Percentiles rank a stretch among this genome's conserved stretches.
These are phyloP conservation scores for Trichoderma lentiforme DNA, from an alignment of 2,329 filamentous ascomycete genomes.

Conservation along the genomic window DNA sequence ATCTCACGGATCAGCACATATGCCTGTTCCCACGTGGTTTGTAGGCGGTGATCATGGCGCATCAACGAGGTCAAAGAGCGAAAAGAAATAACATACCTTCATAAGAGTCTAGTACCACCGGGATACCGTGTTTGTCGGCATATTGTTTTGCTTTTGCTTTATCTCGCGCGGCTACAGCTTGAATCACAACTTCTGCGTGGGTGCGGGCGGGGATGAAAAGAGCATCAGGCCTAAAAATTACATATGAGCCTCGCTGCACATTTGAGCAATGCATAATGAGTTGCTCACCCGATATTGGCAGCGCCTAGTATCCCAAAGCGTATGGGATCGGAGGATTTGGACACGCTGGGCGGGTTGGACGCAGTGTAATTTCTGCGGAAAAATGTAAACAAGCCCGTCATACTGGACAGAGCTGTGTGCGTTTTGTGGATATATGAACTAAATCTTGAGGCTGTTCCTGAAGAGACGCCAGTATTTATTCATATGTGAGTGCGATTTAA, in stretches of 20 bases:
- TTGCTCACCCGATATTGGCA: not conserved
- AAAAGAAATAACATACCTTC: not conserved
- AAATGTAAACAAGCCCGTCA: not conserved
- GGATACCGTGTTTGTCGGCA: not conserved
- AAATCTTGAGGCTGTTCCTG: not conserved
- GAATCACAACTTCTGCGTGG: not conserved
- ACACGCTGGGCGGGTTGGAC: not conserved
- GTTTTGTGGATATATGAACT: not conserved
- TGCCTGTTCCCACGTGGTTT: not conserved
- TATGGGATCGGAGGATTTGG: not conserved
- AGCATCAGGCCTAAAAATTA: not conserved
- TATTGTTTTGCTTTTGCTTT: not conserved
- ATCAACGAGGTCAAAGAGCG: not conserved
- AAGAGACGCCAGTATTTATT: not conserved
- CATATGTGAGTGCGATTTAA: not conserved
- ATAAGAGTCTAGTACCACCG: not conserved
- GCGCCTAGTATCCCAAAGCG: not conserved
- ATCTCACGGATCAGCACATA: slow-evolving; percentile 20
- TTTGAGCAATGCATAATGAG: not conserved
- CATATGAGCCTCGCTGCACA: not conserved
- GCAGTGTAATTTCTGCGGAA: not conserved
- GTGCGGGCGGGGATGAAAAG: not conserved
- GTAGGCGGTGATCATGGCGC: not conserved
- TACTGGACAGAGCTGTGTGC: not conserved
- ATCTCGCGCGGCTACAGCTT: not conserved